Conservation (phyloP, 148 eudicot genomes). For the Dianthus caryophyllus region DNA sequence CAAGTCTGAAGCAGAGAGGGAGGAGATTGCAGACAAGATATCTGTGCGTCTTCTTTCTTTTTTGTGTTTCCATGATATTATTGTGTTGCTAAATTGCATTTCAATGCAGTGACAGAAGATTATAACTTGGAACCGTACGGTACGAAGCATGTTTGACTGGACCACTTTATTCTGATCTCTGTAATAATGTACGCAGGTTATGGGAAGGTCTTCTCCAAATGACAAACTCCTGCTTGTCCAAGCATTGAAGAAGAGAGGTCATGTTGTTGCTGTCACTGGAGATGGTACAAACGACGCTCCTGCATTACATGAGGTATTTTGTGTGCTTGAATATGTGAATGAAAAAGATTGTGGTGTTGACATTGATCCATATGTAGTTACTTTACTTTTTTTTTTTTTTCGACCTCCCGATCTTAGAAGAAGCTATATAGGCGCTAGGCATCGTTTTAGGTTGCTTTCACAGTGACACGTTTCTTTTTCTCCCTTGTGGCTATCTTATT, state of each 20-base stretch:
- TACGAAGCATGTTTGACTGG: background rate
- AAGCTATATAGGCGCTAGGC: background rate
- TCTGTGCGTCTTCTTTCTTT: conserved; percentile 8
- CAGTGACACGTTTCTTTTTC: background rate
- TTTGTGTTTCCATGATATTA: conserved; percentile 6
- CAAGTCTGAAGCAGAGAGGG: conserved; percentile 29
- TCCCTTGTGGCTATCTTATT: background rate
- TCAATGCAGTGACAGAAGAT: background rate
- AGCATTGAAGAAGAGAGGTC: conserved; percentile 41
- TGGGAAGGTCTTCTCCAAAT: conserved; percentile 50
- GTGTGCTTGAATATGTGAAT: background rate
- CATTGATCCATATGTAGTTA: background rate
- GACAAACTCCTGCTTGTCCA: conserved; percentile 52
- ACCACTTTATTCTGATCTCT: background rate
- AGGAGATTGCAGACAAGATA: conserved; percentile 16
- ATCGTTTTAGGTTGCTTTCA: background rate
- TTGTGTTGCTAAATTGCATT: background rate
- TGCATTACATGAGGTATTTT: conserved; percentile 34
- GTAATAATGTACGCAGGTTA: conserved; percentile 9
- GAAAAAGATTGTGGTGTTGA: background rate
- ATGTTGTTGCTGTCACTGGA: conserved; percentile 50
- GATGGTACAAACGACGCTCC: conserved; percentile 50
- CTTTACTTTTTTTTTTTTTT: background rate
- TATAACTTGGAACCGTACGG: background rate
- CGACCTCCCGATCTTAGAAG: background rate